phyloP scores from a whole-genome alignment of 805 yeast genomes.

The Sungouiella thailandica region DNA sequence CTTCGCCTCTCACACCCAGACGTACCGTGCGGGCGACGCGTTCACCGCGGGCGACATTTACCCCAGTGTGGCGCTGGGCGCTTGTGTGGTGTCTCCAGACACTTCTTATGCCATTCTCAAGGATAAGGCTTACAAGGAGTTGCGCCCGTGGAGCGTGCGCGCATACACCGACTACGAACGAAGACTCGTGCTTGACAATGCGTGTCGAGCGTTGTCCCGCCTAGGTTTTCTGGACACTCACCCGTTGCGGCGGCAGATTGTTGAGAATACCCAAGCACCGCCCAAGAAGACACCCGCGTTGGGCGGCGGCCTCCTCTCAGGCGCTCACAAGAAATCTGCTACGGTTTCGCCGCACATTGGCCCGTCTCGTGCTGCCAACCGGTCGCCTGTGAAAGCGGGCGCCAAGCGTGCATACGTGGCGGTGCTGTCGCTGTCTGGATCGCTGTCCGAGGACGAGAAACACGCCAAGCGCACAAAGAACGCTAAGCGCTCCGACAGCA shows the following conservation, averaged over 20 bases:
- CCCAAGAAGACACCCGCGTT: constrained; percentile 17
- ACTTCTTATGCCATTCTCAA: constrained; percentile 21
- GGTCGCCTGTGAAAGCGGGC: constrained; percentile 12
- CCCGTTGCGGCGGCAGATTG: constrained; percentile 34
- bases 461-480: constrained; percentile 11
- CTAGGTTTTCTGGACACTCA: constrained; percentile 40
- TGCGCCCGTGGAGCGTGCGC: constrained; percentile 35
- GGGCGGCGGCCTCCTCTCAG: constrained; percentile 21
- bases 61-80: constrained; percentile 17
- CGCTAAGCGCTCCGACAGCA: constrained; percentile 12
- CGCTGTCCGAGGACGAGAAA: constrained; percentile 21
- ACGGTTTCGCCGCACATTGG: constrained; percentile 19
- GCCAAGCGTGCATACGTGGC: constrained; percentile 3
- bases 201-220: constrained; percentile 35
- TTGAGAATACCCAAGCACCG: constrained; percentile 6
- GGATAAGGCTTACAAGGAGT: constrained; percentile 38
- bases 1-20: constrained; percentile 24
- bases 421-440: constrained; percentile 17
- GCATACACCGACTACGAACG: constrained; percentile 29
- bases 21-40: constrained; percentile 24
- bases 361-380: constrained; percentile 4
- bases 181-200: constrained; percentile 26
- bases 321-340: constrained; percentile 12
- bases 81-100: constrained; percentile 4
- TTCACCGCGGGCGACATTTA: constrained; percentile 23